Evolutionary conservation across 2,329 filamentous ascomycete species (phyloP).

Genomic region (Cordyceps farinosa): DNA sequence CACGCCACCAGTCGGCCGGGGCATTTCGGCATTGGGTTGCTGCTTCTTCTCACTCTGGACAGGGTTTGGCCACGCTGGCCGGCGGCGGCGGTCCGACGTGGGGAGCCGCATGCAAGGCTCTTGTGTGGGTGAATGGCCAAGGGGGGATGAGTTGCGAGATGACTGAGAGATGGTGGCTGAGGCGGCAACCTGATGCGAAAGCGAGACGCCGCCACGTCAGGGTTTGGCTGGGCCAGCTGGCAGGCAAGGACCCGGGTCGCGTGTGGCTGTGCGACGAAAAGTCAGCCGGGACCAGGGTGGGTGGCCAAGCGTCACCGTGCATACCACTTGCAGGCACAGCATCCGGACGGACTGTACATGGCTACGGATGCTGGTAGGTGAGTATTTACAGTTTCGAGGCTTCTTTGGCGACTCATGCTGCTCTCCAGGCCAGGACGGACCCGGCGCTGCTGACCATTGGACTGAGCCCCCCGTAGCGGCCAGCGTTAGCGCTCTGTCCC

Average conservation of each 20-base stretch:
- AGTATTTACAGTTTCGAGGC: too few species aligned
- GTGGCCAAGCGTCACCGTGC: neutral
- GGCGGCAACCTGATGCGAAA: neutral
- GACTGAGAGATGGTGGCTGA: neutral
- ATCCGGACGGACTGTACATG: too few species aligned
- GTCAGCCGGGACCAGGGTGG: neutral
- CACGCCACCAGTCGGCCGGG: neutral
- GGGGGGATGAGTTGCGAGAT: neutral
- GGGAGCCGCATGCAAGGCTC: neutral
- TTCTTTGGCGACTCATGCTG: too few species aligned
- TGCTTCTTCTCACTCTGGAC: neutral
- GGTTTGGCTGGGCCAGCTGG: neutral
- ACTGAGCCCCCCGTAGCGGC: neutral
- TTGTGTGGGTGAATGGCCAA: neutral
- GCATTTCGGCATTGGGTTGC: neutral
- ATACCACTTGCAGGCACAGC: neutral
- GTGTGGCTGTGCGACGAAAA: conserved; percentile 10
- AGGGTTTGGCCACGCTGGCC: neutral
- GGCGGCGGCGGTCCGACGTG: neutral
- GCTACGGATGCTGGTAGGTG: too few species aligned
- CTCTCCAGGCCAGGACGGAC: too few species aligned
- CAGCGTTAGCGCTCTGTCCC: neutral
- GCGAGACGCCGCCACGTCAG: neutral
- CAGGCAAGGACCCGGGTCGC: too few species aligned
- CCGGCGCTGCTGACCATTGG: neutral